Evolutionary conservation across 345 rosid species (phyloP).

Genomic region (Bruguiera sexangula): DNA sequence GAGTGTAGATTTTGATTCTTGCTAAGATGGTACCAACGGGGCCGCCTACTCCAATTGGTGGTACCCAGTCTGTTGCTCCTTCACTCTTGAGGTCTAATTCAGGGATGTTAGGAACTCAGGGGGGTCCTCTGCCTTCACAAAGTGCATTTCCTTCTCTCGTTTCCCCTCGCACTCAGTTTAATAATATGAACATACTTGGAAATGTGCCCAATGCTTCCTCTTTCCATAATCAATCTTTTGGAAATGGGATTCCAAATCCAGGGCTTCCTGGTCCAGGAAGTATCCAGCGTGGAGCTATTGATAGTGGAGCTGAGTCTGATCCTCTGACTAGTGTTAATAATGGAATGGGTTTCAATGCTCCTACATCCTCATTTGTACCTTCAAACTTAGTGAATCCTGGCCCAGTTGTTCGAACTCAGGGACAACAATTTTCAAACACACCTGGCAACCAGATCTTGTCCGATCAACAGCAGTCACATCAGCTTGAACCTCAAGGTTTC

Average conservation of each 20-base stretch:
- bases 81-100: slow-evolving; percentile 71
- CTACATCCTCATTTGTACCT: slow-evolving; percentile 54
- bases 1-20: slow-evolving; percentile 22
- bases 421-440: slow-evolving; percentile 65
- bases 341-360: slow-evolving; percentile 59
- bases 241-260: slow-evolving; percentile 60
- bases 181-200: slow-evolving; percentile 75
- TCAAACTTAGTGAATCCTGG: slow-evolving; percentile 63
- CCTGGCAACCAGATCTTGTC: slow-evolving; percentile 58
- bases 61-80: slow-evolving; percentile 65
- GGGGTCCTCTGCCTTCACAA: slow-evolving; percentile 68
- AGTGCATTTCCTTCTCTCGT: slow-evolving; percentile 60
- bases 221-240: slow-evolving; percentile 80
- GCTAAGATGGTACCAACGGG: slow-evolving; percentile 83
- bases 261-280: slow-evolving; percentile 49
- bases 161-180: slow-evolving; percentile 67
- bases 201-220: slow-evolving; percentile 72
- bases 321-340: slow-evolving; percentile 61
- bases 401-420: slow-evolving; percentile 65
- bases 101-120: slow-evolving; percentile 70
- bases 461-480: slow-evolving; percentile 72
- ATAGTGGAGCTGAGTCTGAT: slow-evolving; percentile 74
- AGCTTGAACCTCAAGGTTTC: slow-evolving; percentile 59
- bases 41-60: slow-evolving; percentile 69
- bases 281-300: slow-evolving; percentile 55